phyloP scores from a whole-genome alignment of 352 stramenopile genomes.

The Pythium rishiriense region DNA sequence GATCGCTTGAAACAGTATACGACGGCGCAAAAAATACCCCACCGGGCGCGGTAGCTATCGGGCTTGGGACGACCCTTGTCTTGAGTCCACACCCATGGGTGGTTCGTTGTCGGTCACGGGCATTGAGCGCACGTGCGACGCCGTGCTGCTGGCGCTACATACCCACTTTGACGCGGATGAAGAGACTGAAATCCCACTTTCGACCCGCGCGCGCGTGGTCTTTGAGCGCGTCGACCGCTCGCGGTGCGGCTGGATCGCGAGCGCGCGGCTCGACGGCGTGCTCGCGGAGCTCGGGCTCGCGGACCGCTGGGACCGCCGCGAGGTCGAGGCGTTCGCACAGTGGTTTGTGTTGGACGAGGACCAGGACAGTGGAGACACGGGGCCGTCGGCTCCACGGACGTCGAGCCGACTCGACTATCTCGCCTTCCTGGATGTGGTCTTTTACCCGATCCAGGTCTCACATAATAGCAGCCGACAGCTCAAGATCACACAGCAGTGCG shows the following conservation, averaged over 20 bases:
- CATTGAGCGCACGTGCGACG: slow-evolving; percentile 20
- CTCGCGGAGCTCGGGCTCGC: slow-evolving; percentile 11
- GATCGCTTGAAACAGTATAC: too few relatives aligned
- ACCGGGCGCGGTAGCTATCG: too few relatives aligned
- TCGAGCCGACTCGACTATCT: slow-evolving; percentile 36
- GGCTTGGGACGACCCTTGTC: too few relatives aligned
- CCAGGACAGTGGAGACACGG: background rate
- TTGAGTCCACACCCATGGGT: too few relatives aligned
- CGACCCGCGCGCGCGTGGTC: background rate
- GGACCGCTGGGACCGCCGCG: slow-evolving; percentile 3
- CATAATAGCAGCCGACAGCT: background rate
- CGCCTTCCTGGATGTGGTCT: slow-evolving; percentile 54
- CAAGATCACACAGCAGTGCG: slow-evolving; percentile 12
- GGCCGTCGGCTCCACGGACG: background rate
- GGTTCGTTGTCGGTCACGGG: slow-evolving; percentile 11
- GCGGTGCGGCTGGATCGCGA: slow-evolving; percentile 9
- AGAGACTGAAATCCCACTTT: background rate
- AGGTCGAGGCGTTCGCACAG: slow-evolving; percentile 15
- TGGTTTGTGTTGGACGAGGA: slow-evolving; percentile 11
- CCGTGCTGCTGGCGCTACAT: slow-evolving; percentile 20
- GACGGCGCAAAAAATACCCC: too few relatives aligned
- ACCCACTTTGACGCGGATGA: background rate
- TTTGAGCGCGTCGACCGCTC: slow-evolving; percentile 10
- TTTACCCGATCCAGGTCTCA: slow-evolving; percentile 42
- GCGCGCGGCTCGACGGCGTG: slow-evolving; percentile 7